phyloP scores from a whole-genome alignment of 805 yeast genomes.

The Jamesozyma spencerorum region DNA sequence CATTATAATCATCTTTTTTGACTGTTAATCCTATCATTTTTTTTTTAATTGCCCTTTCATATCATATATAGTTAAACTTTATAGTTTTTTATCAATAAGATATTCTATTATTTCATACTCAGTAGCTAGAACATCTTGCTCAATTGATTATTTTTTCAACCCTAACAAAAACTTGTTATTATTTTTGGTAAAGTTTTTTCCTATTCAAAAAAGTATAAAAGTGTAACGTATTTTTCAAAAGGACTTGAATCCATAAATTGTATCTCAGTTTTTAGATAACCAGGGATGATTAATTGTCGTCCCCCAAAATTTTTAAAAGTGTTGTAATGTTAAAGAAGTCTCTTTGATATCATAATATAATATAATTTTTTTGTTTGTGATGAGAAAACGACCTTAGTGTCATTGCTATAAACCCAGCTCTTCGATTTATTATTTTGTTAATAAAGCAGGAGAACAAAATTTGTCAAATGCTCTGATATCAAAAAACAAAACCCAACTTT shows the following conservation, averaged over 20 bases:
- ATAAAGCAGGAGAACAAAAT: conserved; percentile 24
- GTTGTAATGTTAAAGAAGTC: conserved; percentile 1
- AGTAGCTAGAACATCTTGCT: neutral
- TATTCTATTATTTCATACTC: conserved; percentile 1
- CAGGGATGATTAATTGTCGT: neutral
- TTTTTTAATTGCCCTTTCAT: too few species aligned
- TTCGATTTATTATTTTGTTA: conserved; percentile 25
- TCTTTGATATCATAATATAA: neutral
- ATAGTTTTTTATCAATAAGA: conserved; percentile 1
- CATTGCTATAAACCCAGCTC: conserved; percentile 36
- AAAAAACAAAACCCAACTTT: conserved; percentile 4
- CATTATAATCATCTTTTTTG: neutral
- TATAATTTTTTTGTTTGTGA: conserved; percentile 24
- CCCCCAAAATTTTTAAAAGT: neutral
- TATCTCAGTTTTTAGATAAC: too few species aligned
- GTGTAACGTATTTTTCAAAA: too few species aligned
- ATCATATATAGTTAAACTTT: neutral
- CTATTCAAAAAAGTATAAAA: too few species aligned
- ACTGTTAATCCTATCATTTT: neutral
- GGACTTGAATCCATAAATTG: too few species aligned
- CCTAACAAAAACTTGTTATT: conserved; percentile 1
- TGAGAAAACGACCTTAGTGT: conserved; percentile 32
- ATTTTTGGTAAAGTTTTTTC: too few species aligned
- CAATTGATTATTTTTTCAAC: neutral
- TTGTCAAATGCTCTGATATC: conserved; percentile 33